Evolutionary conservation across 352 stramenopile genomes (phyloP), one percentile per base, ranked within the genome.

Genomic region (Pythium myriotylum): DNA sequence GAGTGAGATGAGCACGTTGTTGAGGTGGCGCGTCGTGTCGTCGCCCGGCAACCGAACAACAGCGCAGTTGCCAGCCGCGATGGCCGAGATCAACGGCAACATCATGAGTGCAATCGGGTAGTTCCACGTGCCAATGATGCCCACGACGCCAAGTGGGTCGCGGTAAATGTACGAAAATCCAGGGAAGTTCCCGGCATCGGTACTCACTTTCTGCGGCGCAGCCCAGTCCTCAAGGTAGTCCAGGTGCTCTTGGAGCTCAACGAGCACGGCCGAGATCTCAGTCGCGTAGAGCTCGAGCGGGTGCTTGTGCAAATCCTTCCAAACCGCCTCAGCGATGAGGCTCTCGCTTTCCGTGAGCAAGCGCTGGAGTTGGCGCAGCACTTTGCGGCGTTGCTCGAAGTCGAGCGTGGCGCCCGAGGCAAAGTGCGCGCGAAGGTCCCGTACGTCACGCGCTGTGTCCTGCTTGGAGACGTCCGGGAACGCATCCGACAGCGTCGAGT

Each of bases 1-100:
- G 10, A 92, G 70, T 43, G 64, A 29, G 32, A 87, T 73, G 37
- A 92, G 46, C 19, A 78, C 65, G 19, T 84, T 79, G 47, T 79
- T 88, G 13, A 83, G 65, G 59, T 84, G 77, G 32, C 64, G 68
- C 12, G 72, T 79, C 27, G 79, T 91, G 57, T 97, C 76, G 50
- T 98, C 92, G 20, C 81, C 94, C 0, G 96, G 95, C 2, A 92
- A 59, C 33, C 98, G 97, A 41, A 99, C 50, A 12, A 99, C 57
- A 17, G 68, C 84, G n/a, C 85, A 92, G 81, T 99, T 99, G 16
- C 97, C 97, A 0, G 91, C 96, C 7, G 43, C 32, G 54, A 74
- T 61, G 83, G 90, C 40, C 77, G 81, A 23, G 71, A 56, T 42
- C 84, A 94, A 61, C 24, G 77, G 75, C 7, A 82, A n/a, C 60